phyloP scores from a whole-genome alignment of 257 asterid species.

The Scutellaria barbata region DNA sequence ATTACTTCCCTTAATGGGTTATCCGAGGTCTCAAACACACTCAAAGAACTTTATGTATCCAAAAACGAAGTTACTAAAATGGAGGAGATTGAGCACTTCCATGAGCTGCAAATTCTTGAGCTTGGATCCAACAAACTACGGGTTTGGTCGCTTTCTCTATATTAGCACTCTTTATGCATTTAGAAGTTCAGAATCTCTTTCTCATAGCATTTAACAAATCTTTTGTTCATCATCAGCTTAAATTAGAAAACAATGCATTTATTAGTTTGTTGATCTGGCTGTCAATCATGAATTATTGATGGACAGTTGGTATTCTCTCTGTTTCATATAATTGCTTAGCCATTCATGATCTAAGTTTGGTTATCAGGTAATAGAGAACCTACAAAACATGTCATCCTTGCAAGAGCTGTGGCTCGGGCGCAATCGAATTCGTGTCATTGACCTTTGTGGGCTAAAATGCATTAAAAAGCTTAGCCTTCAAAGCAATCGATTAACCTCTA shows the following conservation, averaged over 20 bases:
- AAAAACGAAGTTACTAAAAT: constrained; percentile 88
- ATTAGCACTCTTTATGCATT: constrained; percentile 18
- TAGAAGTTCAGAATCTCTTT: constrained; percentile 28
- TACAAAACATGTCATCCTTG: constrained; percentile 61
- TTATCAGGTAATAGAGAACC: constrained; percentile 85
- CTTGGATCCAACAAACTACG: constrained; percentile 93
- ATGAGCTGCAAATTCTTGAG: constrained; percentile 82
- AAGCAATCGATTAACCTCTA: constrained; percentile 89
- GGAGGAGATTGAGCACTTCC: constrained; percentile 92
- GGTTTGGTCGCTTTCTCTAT: constrained; percentile 54
- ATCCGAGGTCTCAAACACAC: constrained; percentile 71
- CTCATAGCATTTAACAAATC: constrained; percentile 27
- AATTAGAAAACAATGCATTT: neutral
- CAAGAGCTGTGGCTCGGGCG: constrained; percentile 99
- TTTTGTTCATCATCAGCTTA: constrained; percentile 15
- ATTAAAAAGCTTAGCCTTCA: constrained; percentile 95
- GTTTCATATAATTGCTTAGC: constrained; percentile 18
- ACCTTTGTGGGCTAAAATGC: constrained; percentile 89
- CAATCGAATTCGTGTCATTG: constrained; percentile 79
- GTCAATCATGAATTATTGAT: constrained; percentile 12
- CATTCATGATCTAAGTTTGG: constrained; percentile 33
- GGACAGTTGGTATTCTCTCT: constrained; percentile 9
- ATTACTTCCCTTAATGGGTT: constrained; percentile 71
- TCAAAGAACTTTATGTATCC: constrained; percentile 90
- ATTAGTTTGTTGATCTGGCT: neutral